Base-by-base conservation (phyloP, 352 stramenopile species). In the Phytophthora capsici region DNA sequence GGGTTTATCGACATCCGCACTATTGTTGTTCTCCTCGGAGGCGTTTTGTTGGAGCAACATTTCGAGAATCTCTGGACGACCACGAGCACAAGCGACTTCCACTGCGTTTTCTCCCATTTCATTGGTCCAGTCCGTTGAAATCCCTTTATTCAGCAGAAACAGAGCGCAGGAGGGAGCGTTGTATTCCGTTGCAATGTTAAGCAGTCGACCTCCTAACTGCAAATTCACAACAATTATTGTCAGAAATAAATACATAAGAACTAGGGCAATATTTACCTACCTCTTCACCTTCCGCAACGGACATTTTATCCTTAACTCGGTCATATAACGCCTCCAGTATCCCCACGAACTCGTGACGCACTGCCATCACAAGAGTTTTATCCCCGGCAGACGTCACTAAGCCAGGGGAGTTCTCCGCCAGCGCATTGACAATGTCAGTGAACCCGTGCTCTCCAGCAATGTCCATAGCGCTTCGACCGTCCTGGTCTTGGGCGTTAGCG, bases 371-470 rank as follows among this genome's bases (percentile, higher is more conserved):
- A 2, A 70, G 48, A 2, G 62, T 70, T 26, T 66, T 70, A 17
- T 70, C 54, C 48, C 62, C 62, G 40, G 37, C 62, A 66, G 52
- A 53, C 20, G 41, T 44, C 20, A 70, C 56, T 45, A 70, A 59
- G 34, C 37, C 34, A 0, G 62, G 54, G 2, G 25, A 61, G 19
- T 48, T 66, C 6, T 65, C 48, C 8, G 75, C 20, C n/a, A 84
- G 63, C 28, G 67, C 56, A 43, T 75, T 55, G 4, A 77, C 55
- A 14, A 86, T 63, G 44, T 82, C 69, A 4, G 46, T 59, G 63
- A 78, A 82, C n/a, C 78, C 75, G 45, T 77, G 63, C 20, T 80
- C 66, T 2, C 66, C 67, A 0, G 78, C 75, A 48, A 86, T 74
- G 30, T 84, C 67, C 34, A 82, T 76, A 14, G 52, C 49, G 41